Conservation (phyloP, 129 eudicot genomes). For the Deinandra increscens region DNA sequence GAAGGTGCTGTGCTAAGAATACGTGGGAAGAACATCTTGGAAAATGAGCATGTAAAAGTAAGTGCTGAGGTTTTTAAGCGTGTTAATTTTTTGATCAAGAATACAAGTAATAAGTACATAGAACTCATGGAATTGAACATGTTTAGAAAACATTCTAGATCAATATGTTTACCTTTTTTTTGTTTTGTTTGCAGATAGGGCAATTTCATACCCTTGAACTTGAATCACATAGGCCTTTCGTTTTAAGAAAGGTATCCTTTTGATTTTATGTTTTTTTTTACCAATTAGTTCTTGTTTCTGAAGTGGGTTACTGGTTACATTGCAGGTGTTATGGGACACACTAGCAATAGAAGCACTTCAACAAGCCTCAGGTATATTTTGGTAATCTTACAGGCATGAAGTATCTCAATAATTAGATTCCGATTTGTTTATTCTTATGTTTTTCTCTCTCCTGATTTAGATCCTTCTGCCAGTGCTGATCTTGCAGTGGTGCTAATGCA, state of each 20-base stretch:
- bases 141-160: background rate
- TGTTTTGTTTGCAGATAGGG: constrained; percentile 60
- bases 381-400: constrained; percentile 6
- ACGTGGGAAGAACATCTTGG: constrained; percentile 85
- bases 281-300: constrained; percentile 10
- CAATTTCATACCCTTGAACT: constrained; percentile 93
- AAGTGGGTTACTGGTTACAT: constrained; percentile 13
- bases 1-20: constrained; percentile 86
- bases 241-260: constrained; percentile 70
- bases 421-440: constrained; percentile 19
- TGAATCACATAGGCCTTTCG: constrained; percentile 91
- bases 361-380: constrained; percentile 74
- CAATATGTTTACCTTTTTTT: constrained; percentile 6
- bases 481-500: constrained; percentile 94
- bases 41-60: constrained; percentile 94
- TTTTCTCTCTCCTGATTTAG: constrained; percentile 39
- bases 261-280: background rate
- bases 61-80: constrained; percentile 6
- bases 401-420: background rate
- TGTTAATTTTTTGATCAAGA: background rate
- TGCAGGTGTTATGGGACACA: constrained; percentile 79
- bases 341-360: constrained; percentile 68
- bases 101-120: constrained; percentile 1
- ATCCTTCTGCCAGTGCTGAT: constrained; percentile 95
- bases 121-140: background rate